These are phyloP conservation scores for Remersonia thermophila DNA, from an alignment of 2,329 filamentous ascomycete species.

Conservation along the genomic window DNA sequence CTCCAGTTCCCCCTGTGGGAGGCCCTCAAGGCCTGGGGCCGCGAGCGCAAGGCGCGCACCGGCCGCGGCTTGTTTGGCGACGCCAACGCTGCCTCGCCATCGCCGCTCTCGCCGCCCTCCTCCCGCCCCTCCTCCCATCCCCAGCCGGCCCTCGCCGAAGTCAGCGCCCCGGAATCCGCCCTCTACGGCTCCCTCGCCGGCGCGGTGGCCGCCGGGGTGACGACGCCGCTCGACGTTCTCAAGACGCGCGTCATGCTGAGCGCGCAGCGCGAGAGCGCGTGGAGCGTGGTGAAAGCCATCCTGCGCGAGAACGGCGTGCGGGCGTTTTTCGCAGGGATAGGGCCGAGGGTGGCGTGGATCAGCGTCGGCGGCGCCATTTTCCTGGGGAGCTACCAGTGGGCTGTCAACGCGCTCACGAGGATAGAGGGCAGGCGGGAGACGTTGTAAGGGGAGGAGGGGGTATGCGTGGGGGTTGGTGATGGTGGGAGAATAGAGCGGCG, in stretches of 20 bases:
- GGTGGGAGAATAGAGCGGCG: too few species aligned
- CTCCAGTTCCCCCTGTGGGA: constrained; percentile 98
- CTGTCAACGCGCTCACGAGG: constrained; percentile 52
- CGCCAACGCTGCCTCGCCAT: constrained; percentile 55
- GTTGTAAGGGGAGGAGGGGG: constrained; percentile 15
- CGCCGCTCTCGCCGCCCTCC: constrained; percentile 72
- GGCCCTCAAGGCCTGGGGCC: constrained; percentile 64
- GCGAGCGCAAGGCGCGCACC: constrained; percentile 23
- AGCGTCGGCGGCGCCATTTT: constrained; percentile 90
- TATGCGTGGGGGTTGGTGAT: background rate
- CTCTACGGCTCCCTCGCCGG: constrained; percentile 75
- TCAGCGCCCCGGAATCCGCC: constrained; percentile 67
- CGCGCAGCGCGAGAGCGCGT: constrained; percentile 48
- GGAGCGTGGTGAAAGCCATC: constrained; percentile 51
- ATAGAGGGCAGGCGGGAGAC: constrained; percentile 22
- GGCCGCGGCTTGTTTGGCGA: constrained; percentile 17
- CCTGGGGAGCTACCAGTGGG: constrained; percentile 84
- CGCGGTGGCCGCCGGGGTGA: constrained; percentile 73
- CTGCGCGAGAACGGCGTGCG: constrained; percentile 48
- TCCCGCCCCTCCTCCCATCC: too few species aligned
- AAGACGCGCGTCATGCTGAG: constrained; percentile 96
- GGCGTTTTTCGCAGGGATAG: constrained; percentile 64
- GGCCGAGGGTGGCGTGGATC: constrained; percentile 86
- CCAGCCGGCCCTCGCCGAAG: constrained; percentile 23
- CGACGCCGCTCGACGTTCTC: constrained; percentile 87